A percentile compares a stretch with the other conserved stretches of the same genome.
phyloP scores from a whole-genome alignment of 345 rosid genomes.

The Populus davidiana region DNA sequence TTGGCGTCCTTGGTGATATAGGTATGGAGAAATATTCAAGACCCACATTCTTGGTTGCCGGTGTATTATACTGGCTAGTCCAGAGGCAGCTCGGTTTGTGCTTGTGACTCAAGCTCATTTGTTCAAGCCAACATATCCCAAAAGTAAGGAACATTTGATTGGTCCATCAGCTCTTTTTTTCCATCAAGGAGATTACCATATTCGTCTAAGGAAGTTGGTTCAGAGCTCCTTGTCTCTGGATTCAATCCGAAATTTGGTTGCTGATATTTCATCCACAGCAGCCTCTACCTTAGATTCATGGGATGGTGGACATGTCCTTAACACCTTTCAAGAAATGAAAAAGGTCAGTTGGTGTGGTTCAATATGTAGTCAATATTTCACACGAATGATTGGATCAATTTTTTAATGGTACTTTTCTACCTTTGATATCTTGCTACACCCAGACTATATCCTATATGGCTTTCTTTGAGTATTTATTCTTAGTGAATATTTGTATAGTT shows the following conservation, averaged over 20 bases:
- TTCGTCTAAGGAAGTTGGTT: conserved; percentile 62
- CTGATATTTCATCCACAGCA: conserved; percentile 51
- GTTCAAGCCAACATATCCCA: conserved; percentile 91
- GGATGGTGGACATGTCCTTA: conserved; percentile 45
- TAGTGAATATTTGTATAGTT: not conserved
- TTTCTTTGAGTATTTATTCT: conserved; percentile 1
- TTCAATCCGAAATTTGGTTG: conserved; percentile 51
- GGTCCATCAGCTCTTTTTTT: conserved; percentile 84
- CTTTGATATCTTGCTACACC: not conserved
- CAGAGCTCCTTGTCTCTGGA: conserved; percentile 57
- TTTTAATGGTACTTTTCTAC: not conserved
- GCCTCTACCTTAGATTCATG: conserved; percentile 50
- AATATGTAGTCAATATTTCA: not conserved
- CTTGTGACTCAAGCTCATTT: conserved; percentile 63
- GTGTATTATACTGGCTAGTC: conserved; percentile 85
- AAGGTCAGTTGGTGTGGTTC: conserved; percentile 41
- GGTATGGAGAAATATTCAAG: conserved; percentile 92
- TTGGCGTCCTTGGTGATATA: conserved; percentile 18
- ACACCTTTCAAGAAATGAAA: conserved; percentile 85
- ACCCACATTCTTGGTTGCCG: conserved; percentile 88
- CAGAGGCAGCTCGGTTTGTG: conserved; percentile 80
- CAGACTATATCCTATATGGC: not conserved
- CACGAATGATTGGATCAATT: conserved; percentile 3
- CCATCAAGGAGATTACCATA: conserved; percentile 83
- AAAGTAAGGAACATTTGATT: conserved; percentile 77